Conservation (phyloP, 805 yeast genomes). For the Wickerhamiella sergipiensis region DNA sequence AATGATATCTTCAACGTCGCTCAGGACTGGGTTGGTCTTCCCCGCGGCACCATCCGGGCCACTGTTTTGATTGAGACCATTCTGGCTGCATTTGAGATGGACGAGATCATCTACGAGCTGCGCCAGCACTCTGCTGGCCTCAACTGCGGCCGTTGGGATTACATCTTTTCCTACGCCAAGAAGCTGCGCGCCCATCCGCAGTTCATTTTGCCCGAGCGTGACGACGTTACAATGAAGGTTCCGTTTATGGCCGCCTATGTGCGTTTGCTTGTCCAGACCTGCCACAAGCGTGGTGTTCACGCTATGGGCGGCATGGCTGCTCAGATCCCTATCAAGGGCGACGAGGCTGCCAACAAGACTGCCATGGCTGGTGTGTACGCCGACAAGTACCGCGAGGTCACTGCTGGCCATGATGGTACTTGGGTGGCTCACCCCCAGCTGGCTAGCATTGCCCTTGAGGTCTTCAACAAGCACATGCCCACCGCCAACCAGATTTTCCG, state of each 20-base stretch:
- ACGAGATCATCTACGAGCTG: conserved; percentile 61
- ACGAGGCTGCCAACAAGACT: conserved; percentile 41
- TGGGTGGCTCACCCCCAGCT: conserved; percentile 71
- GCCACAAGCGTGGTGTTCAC: conserved; percentile 60
- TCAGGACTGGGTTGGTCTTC: conserved; percentile 49
- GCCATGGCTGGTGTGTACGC: conserved; percentile 57
- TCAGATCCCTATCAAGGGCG: conserved; percentile 58
- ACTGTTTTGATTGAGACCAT: conserved; percentile 62
- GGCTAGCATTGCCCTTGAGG: conserved; percentile 50
- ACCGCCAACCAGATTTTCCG: conserved; percentile 58
- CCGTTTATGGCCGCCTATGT: conserved; percentile 61
- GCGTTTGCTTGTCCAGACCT: conserved; percentile 48
- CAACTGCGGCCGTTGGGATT: conserved; percentile 71
- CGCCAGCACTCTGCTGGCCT: conserved; percentile 59
- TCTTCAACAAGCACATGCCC: conserved; percentile 62
- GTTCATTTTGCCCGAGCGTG: conserved; percentile 54
- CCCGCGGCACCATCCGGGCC: conserved; percentile 58
- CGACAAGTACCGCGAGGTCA: conserved; percentile 55
- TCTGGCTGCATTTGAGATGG: conserved; percentile 66
- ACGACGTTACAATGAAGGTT: conserved; percentile 54
- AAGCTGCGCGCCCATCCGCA: conserved; percentile 47
- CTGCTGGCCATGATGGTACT: conserved; percentile 61
- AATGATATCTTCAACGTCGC: conserved; percentile 53
- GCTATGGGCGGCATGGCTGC: conserved; percentile 78
- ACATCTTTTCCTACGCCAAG: conserved; percentile 58